phyloP scores from a whole-genome alignment of 225 moss, liverwort and hornwort genomes.

The Sphagnum tenellum region DNA sequence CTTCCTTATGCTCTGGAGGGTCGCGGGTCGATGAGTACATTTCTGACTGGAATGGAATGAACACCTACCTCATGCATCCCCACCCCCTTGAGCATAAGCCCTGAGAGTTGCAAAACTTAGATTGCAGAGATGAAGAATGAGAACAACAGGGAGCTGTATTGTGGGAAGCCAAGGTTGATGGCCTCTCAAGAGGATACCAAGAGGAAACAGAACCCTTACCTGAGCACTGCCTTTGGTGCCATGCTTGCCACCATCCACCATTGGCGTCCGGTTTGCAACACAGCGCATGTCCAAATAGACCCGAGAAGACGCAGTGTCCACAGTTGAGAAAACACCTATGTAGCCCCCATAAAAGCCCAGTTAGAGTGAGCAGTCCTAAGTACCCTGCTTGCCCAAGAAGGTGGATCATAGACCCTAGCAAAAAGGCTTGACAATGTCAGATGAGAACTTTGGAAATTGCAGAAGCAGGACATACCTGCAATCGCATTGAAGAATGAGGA shows the following conservation, averaged over 20 bases:
- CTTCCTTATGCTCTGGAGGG: constrained; percentile 92
- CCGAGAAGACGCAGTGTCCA: constrained; percentile 83
- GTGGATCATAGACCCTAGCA: too few relatives aligned
- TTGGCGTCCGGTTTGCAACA: constrained; percentile 82
- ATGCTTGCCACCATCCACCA: constrained; percentile 98
- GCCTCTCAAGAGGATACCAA: too few relatives aligned
- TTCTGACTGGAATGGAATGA: constrained; percentile 94
- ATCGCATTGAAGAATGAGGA: constrained; percentile 96
- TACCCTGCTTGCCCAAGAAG: too few relatives aligned
- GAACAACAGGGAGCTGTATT: too few relatives aligned
- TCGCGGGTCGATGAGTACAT: constrained; percentile 95
- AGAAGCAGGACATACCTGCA: constrained; percentile 42
- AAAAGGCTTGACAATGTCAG: too few relatives aligned
- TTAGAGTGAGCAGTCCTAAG: too few relatives aligned
- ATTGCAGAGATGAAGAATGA: neutral
- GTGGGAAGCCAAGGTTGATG: too few relatives aligned
- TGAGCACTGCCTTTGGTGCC: constrained; percentile 99
- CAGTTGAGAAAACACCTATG: constrained; percentile 85
- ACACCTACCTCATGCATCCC: constrained; percentile 44
- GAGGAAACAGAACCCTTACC: constrained; percentile 18
- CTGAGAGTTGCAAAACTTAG: neutral
- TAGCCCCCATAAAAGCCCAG: too few relatives aligned
- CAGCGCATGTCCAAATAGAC: constrained; percentile 89
- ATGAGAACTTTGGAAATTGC: too few relatives aligned
- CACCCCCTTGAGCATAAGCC: neutral